Evolutionary conservation across 2,329 filamentous ascomycete species (phyloP), one percentile per base, ranked within the genome.

Genomic region (Alternaria tenuissima): DNA sequence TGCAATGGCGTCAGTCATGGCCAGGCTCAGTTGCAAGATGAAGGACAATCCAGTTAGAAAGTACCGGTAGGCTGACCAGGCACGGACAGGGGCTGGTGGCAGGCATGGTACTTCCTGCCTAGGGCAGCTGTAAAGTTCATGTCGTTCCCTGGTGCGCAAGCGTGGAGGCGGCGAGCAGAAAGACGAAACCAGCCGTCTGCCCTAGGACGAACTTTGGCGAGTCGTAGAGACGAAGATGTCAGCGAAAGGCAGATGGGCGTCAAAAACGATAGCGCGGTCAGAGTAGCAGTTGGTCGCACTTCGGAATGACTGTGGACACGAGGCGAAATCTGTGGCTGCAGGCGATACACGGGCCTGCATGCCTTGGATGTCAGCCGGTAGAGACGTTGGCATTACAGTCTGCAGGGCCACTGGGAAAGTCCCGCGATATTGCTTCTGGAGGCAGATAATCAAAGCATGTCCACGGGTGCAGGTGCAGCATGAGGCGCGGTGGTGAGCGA

Each of bases 331-430:
- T 24, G 62, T 67, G 67, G 67, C 64, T 68, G 67, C 70, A 61
- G 43, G 55, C 65, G 64, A 68, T 66, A 65, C 54, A 59, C 43
- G 55, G 62, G 22, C 51, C 56, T 63, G 64, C 67, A 67, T 61
- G 43, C 41, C 32, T 55, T 18, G 16, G 8, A 42, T 24, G 62
- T 59, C 52, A 59, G 62, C 58, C 59, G 53, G 51, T 36, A 55
- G 36, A 48, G 47, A 43, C 41, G 48, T 52, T 42, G 48, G 30
- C 42, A 22, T 26, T 16, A 34, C 14, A 28, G 41, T 22, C 16
- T 36, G 34, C 38, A 42, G 24, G 36, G 28, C 61, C 52, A 47
- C 18, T 54, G 39, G 41, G 26, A 52, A 54, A 20, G 32, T 48
- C 12, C 36, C 39, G 57, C 51, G 52, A 56, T 52, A 62, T 57